Conservation (phyloP, 2,329 filamentous ascomycete species). For the Aureobasidium musti region DNA sequence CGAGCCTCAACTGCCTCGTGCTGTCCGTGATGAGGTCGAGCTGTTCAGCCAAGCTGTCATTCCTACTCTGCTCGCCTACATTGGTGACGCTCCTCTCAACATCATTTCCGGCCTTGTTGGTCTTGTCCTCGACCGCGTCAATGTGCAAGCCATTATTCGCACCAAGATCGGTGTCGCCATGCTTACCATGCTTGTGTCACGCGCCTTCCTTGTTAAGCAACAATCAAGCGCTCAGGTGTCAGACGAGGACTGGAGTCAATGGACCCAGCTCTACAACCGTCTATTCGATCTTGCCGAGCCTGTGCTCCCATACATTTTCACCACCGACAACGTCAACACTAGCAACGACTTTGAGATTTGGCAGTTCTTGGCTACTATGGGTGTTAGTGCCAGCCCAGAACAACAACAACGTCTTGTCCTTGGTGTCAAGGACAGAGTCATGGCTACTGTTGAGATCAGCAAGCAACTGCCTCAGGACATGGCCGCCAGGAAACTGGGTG, state of each 20-base stretch:
- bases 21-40: conserved; percentile 87
- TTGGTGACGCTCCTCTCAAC: conserved; percentile 86
- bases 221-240: conserved; percentile 65
- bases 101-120: conserved; percentile 90
- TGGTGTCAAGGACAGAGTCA: conserved; percentile 95
- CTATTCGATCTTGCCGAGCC: conserved; percentile 88
- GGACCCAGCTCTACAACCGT: conserved; percentile 77
- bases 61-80: conserved; percentile 83
- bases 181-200: conserved; percentile 90
- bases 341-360: conserved; percentile 91
- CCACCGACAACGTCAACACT: conserved; percentile 76
- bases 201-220: conserved; percentile 91
- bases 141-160: conserved; percentile 79
- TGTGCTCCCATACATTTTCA: conserved; percentile 82
- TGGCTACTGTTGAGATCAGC: conserved; percentile 86
- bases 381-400: conserved; percentile 87
- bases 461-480: conserved; percentile 89
- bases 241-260: conserved; percentile 76
- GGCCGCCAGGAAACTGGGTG: conserved; percentile 77
- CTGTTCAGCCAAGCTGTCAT: conserved; percentile 86
- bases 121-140: conserved; percentile 76
- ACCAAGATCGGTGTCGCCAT: conserved; percentile 87
- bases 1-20: conserved; percentile 70
- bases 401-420: conserved; percentile 94
- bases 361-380: conserved; percentile 95